Evolutionary conservation across 1,284 basidiomycete species (phyloP).

Genomic region (Ceratobasidium sp.): DNA sequence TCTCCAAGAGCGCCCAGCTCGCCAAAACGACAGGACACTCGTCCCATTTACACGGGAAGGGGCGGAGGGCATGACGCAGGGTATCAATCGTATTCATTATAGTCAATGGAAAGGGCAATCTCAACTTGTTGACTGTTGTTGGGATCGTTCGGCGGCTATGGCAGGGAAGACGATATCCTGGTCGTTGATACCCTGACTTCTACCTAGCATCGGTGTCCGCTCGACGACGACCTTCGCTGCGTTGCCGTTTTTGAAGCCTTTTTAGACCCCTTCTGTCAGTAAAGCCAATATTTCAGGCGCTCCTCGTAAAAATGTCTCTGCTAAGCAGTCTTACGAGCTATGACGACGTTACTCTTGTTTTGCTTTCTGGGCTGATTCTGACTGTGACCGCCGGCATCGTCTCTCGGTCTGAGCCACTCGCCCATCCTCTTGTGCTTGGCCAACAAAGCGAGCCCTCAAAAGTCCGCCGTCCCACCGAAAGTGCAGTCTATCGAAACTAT

Average conservation of each 20-base stretch:
- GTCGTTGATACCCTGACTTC: no score
- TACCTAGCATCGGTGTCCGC: not conserved
- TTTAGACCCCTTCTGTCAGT: not conserved
- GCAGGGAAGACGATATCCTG: not conserved
- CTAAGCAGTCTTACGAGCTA: conserved; percentile 34
- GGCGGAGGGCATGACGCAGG: conserved; percentile 22
- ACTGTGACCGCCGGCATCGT: conserved; percentile 40
- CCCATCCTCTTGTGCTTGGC: conserved; percentile 81
- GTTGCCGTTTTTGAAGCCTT: not conserved
- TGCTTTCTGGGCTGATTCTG: conserved; percentile 36
- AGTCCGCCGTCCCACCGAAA: conserved; percentile 74
- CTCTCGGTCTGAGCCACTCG: conserved; percentile 58
- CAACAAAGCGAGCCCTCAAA: conserved; percentile 82
- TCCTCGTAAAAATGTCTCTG: conserved; percentile 25
- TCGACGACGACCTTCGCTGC: not conserved
- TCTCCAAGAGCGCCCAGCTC: conserved; percentile 18
- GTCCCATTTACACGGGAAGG: conserved; percentile 10
- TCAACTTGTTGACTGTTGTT: not conserved
- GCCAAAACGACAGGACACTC: conserved; percentile 5
- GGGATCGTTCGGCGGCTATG: conserved; percentile 11
- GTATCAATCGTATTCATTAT: not conserved
- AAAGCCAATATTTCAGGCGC: not conserved
- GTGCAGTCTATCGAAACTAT: conserved; percentile 82
- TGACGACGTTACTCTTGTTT: conserved; percentile 34
- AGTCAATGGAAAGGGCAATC: not conserved